phyloP scores from a whole-genome alignment of 208 protist species.

The Tritrichomonas musculus region DNA sequence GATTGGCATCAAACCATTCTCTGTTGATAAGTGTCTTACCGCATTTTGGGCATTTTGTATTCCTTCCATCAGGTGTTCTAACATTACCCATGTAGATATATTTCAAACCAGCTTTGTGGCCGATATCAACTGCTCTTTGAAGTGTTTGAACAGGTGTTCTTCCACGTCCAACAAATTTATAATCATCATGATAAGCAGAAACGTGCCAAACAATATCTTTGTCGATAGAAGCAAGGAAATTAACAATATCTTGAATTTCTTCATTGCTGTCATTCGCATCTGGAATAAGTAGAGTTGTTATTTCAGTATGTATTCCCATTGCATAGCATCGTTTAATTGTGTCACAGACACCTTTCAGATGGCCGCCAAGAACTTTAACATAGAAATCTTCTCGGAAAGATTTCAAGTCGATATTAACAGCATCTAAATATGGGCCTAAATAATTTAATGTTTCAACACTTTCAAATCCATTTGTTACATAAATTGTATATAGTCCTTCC shows the following conservation, averaged over 20 bases:
- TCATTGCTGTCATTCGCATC: not conserved
- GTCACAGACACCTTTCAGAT: not conserved
- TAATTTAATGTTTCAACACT: conserved; percentile 18
- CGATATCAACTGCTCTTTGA: not conserved
- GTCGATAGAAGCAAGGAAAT: not conserved
- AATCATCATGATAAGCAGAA: conserved; percentile 29
- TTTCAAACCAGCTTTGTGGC: not conserved
- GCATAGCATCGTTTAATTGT: not conserved
- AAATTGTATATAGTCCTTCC: not conserved
- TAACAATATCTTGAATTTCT: not conserved
- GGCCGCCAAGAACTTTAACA: not conserved
- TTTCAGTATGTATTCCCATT: conserved; percentile 24
- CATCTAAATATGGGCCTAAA: conserved; percentile 6
- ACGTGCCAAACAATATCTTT: conserved; percentile 22
- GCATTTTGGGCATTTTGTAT: not conserved
- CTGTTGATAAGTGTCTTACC: not conserved
- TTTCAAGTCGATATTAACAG: conserved; percentile 19
- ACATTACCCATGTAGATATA: conserved; percentile 18
- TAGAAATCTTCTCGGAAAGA: conserved; percentile 15
- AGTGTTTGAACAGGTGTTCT: not conserved
- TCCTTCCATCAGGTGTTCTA: not conserved
- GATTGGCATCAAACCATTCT: not conserved
- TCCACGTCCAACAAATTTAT: not conserved
- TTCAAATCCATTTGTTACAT: conserved; percentile 26
- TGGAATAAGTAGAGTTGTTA: conserved; percentile 19